Conservation (phyloP, 768 basidiomycete species). For the Ramaria rubella region DNA sequence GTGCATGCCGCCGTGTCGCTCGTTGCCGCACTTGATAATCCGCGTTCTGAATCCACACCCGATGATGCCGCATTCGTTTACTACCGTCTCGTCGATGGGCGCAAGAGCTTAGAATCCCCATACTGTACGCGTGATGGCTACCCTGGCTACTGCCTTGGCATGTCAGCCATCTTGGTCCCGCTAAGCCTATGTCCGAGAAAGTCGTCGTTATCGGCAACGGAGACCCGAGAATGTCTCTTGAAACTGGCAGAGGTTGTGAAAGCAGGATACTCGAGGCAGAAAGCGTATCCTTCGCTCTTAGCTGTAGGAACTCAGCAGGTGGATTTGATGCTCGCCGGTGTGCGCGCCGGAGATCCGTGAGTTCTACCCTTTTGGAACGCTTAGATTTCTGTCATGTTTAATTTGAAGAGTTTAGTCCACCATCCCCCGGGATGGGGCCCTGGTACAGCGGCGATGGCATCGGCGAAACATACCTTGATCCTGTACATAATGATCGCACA, state of each 20-base stretch:
- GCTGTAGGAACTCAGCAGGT: neutral
- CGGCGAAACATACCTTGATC: slow-evolving; percentile 1
- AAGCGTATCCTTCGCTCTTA: neutral
- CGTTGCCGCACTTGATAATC: neutral
- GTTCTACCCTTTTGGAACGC: neutral
- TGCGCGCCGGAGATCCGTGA: neutral
- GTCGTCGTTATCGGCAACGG: neutral
- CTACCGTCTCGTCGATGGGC: neutral
- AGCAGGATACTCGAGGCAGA: neutral
- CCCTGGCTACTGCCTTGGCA: slow-evolving; percentile 1
- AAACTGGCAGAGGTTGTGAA: neutral
- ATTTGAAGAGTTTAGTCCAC: too few relatives aligned
- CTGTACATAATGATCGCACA: neutral
- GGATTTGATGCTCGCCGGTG: neutral
- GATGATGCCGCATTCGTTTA: neutral
- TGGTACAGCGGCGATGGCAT: slow-evolving; percentile 2
- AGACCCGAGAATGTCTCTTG: neutral
- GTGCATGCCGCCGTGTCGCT: neutral
- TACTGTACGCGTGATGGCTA: neutral
- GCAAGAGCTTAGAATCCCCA: neutral
- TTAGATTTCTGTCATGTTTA: neutral
- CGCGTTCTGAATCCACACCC: neutral
- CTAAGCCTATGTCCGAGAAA: neutral
- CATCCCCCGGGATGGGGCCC: neutral
- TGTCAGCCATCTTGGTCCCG: neutral